Conservation (phyloP, 2,329 filamentous ascomycete species). For the Knoxdaviesia proteae region DNA sequence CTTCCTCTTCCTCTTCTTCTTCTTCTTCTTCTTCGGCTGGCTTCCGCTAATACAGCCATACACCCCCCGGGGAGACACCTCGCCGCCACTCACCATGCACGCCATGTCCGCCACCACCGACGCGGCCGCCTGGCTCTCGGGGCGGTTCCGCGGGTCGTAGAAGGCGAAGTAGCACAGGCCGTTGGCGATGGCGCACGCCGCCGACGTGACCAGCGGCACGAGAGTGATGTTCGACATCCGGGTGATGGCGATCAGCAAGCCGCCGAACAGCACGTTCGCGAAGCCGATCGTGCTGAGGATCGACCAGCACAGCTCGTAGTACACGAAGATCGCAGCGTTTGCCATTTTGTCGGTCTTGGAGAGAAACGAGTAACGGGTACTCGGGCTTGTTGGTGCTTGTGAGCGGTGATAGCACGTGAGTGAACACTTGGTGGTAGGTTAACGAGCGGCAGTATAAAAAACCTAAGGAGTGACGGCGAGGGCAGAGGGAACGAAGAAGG, state of each 20-base stretch:
- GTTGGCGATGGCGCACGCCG: conserved; percentile 18
- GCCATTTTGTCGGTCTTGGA: no score
- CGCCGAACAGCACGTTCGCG: conserved; percentile 17
- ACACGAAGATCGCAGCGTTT: conserved; percentile 7
- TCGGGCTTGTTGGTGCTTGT: no score
- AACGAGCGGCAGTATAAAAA: no score
- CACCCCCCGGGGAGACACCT: not conserved
- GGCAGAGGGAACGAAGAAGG: no score
- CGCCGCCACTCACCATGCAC: conserved; percentile 15
- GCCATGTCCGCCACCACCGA: conserved; percentile 17
- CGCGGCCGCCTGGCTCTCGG: conserved; percentile 12
- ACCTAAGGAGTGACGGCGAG: no score
- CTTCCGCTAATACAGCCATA: no score
- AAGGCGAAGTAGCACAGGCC: conserved; percentile 22
- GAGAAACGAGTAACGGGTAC: no score
- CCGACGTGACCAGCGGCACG: conserved; percentile 18
- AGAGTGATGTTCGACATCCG: conserved; percentile 15
- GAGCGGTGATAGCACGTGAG: no score
- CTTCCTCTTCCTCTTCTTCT: no score
- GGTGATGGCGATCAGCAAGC: conserved; percentile 18
- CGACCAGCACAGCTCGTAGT: conserved; percentile 22
- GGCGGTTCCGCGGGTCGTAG: conserved; percentile 11
- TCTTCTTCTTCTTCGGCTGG: no score
- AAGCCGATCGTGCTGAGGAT: conserved; percentile 22
- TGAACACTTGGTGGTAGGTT: no score